Evolutionary conservation across 1,284 basidiomycete species (phyloP).

Genomic region (Leccinum fuscescens): DNA sequence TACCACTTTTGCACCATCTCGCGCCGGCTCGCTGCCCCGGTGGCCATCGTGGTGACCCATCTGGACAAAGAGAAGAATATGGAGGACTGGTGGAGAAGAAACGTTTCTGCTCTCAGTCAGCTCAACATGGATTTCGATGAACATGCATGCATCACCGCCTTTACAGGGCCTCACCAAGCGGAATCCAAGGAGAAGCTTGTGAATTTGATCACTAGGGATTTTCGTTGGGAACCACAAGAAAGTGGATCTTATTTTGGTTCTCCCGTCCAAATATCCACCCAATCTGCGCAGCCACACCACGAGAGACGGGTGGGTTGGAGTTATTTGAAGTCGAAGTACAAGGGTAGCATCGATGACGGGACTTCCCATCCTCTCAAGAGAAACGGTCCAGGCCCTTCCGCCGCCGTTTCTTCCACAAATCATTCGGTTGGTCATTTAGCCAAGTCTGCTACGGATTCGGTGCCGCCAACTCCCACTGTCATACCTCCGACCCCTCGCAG

Average conservation of each 20-base stretch:
- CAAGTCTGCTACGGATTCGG: background rate
- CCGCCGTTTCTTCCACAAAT: background rate
- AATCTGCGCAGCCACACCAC: background rate
- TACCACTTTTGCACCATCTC: slow-evolving; percentile 29
- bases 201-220: slow-evolving; percentile 10
- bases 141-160: slow-evolving; percentile 26
- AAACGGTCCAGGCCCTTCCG: background rate
- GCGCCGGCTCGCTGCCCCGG: slow-evolving; percentile 24
- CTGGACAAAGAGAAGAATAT: slow-evolving; percentile 21
- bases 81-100: slow-evolving; percentile 32
- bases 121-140: slow-evolving; percentile 25
- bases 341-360: background rate
- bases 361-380: background rate
- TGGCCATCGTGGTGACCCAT: slow-evolving; percentile 26
- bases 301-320: background rate
- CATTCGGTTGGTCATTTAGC: slow-evolving; percentile 4
- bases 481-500: slow-evolving; percentile 12
- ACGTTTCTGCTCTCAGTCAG: slow-evolving; percentile 4
- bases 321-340: background rate
- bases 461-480: slow-evolving; percentile 10
- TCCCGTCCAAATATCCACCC: background rate
- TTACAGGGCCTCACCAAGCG: slow-evolving; percentile 4
- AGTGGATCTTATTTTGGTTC: slow-evolving; percentile 20
- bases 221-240: slow-evolving; percentile 8
- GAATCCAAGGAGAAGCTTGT: slow-evolving; percentile 19